These are phyloP conservation scores for Grigorovia humatica DNA, from an alignment of 805 yeast species.

Conservation along the genomic window DNA sequence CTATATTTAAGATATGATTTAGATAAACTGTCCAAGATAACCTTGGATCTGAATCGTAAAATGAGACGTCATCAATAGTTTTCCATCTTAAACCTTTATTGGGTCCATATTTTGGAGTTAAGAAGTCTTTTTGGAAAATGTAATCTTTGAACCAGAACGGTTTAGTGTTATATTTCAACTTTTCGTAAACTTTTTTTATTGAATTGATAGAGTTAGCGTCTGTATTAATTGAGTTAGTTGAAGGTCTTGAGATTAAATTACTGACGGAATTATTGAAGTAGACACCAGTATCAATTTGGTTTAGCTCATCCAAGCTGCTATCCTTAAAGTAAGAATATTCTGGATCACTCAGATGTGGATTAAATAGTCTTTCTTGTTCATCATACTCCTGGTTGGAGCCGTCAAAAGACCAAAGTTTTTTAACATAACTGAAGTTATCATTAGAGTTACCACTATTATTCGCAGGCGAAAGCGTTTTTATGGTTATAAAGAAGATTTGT, in stretches of 20 bases:
- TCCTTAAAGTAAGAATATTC: conserved; percentile 1
- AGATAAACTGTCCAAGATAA: conserved; percentile 42
- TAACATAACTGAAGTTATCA: background rate
- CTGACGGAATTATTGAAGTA: background rate
- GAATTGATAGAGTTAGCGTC: background rate
- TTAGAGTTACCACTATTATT: no score
- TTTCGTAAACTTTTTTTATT: conserved; percentile 10
- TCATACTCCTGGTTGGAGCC: background rate
- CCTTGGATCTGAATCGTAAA: conserved; percentile 47
- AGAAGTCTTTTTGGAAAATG: conserved; percentile 13
- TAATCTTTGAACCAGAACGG: conserved; percentile 15
- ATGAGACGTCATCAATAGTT: conserved; percentile 20
- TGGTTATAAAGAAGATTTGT: background rate
- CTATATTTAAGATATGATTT: conserved; percentile 25
- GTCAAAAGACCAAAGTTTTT: background rate
- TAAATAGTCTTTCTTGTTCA: background rate
- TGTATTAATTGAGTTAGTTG: background rate
- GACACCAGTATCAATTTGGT: background rate
- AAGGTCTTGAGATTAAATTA: background rate
- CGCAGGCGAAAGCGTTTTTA: background rate
- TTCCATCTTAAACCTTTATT: conserved; percentile 9
- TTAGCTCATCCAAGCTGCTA: background rate
- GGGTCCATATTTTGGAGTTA: conserved; percentile 14
- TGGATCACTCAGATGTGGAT: conserved; percentile 3
- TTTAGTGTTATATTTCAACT: conserved; percentile 13